These are phyloP conservation scores for Rhynchosporium secalis DNA, from an alignment of 2,329 filamentous ascomycete species.

Conservation along the genomic window DNA sequence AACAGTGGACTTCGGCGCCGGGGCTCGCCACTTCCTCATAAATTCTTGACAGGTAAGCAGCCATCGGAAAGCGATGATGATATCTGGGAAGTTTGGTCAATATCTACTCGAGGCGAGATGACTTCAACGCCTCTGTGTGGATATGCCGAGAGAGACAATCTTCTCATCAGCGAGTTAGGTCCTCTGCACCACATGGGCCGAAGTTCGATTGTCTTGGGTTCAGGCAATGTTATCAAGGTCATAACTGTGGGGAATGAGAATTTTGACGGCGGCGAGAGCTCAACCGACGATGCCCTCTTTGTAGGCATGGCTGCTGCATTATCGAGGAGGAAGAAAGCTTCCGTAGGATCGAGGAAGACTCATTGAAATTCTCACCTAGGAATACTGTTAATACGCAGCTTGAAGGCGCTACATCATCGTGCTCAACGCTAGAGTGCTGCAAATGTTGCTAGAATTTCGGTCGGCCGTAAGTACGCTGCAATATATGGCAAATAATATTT, in stretches of 20 bases:
- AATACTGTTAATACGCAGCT: too few species aligned
- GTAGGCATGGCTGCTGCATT: conserved; percentile 31
- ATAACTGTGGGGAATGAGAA: conserved; percentile 66
- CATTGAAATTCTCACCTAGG: background rate
- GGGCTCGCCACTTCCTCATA: conserved; percentile 2
- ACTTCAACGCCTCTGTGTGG: conserved; percentile 29
- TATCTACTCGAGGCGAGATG: conserved; percentile 47
- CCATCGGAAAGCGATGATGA: conserved; percentile 30
- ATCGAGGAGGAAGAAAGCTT: conserved; percentile 27
- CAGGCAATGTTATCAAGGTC: conserved; percentile 73
- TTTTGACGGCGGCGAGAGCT: conserved; percentile 48
- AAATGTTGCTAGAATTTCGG: background rate
- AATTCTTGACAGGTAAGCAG: background rate
- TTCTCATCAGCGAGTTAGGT: conserved; percentile 66
- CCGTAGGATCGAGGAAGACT: conserved; percentile 13
- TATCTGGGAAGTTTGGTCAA: conserved; percentile 55
- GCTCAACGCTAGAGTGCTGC: background rate
- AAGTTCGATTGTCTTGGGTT: conserved; percentile 65
- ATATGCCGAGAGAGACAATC: conserved; percentile 43
- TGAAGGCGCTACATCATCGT: background rate
- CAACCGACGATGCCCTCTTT: conserved; percentile 31
- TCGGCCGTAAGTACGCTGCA: background rate
- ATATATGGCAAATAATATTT: background rate
- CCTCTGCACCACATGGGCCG: conserved; percentile 64
- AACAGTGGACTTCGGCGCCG: conserved; percentile 34